phyloP scores from a whole-genome alignment of 2,329 filamentous ascomycete genomes.

The Colletotrichum sp. region DNA sequence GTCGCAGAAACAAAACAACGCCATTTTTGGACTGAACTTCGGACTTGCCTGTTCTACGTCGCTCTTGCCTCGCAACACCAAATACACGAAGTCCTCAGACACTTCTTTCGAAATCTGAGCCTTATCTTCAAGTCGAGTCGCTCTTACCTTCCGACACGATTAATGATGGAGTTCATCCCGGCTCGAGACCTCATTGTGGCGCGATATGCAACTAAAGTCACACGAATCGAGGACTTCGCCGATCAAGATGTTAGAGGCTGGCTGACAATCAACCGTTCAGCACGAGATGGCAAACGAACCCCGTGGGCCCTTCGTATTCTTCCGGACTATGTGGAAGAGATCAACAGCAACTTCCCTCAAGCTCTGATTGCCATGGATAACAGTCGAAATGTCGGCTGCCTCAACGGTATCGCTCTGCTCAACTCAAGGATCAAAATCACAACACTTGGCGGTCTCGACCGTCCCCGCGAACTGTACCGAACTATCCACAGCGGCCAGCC shows the following conservation, averaged over 20 bases:
- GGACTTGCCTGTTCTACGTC: background rate
- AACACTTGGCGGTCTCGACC: rapidly evolving
- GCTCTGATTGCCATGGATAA: background rate
- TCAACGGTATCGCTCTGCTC: background rate
- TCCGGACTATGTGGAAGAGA: background rate
- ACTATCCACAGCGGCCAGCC: background rate
- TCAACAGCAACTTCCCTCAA: background rate
- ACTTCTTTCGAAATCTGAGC: background rate
- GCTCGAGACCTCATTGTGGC: background rate
- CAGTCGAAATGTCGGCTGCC: background rate
- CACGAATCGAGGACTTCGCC: background rate
- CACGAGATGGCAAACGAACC: background rate
- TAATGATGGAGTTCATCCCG: background rate
- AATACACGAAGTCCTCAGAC: background rate
- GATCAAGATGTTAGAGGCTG: background rate
- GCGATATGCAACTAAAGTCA: background rate
- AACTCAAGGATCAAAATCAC: background rate
- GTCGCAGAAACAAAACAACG: background rate
- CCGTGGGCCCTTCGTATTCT: background rate
- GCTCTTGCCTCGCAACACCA: background rate
- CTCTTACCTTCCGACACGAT: background rate
- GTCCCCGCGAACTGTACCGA: background rate
- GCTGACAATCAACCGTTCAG: background rate
- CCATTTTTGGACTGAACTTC: background rate
- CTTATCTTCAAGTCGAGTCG: no score